A percentile compares a stretch with the other conserved stretches of the same genome.
phyloP scores from a whole-genome alignment of 2,329 filamentous ascomycete genomes.

The Aureobasidium zeae region DNA sequence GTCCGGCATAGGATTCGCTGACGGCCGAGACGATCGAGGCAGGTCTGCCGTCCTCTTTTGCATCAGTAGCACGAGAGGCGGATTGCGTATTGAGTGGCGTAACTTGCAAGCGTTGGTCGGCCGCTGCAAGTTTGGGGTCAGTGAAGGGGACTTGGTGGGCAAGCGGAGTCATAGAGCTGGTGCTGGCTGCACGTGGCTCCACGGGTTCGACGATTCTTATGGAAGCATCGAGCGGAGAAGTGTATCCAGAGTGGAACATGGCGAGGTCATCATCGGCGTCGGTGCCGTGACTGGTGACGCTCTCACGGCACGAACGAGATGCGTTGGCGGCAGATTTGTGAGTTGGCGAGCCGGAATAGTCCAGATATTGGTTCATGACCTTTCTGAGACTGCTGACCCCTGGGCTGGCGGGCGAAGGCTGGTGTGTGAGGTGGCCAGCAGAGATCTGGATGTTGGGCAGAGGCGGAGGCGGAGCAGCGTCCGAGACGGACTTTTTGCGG shows the following conservation, averaged over 20 bases:
- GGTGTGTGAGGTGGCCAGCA: slow-evolving; percentile 35
- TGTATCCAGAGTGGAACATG: slow-evolving; percentile 68
- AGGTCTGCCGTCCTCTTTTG: slow-evolving; percentile 38
- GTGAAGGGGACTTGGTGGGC: neutral
- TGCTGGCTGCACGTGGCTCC: slow-evolving; percentile 5
- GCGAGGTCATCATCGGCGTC: slow-evolving; percentile 35
- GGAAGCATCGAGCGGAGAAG: slow-evolving; percentile 61
- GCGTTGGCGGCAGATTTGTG: neutral
- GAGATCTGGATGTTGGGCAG: slow-evolving; percentile 33
- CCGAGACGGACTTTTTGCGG: slow-evolving; percentile 79
- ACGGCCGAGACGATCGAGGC: slow-evolving; percentile 18
- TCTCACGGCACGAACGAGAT: slow-evolving; percentile 16
- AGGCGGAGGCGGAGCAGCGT: slow-evolving; percentile 54
- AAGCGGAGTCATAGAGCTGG: neutral
- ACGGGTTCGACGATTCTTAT: slow-evolving; percentile 41
- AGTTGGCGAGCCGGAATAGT: slow-evolving; percentile 22
- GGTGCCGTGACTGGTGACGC: slow-evolving; percentile 26
- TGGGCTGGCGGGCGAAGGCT: slow-evolving; percentile 35
- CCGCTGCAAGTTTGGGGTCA: slow-evolving; percentile 14
- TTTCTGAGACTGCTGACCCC: slow-evolving; percentile 70
- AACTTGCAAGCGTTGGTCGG: slow-evolving; percentile 23
- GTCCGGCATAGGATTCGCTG: slow-evolving; percentile 5
- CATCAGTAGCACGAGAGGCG: slow-evolving; percentile 44
- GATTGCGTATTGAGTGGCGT: slow-evolving; percentile 18
- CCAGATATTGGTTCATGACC: slow-evolving; percentile 78